Percentiles rank a stretch among this genome's conserved stretches.
phyloP scores from a whole-genome alignment of 2,329 filamentous ascomycete species.

The Coniella lustricola region DNA sequence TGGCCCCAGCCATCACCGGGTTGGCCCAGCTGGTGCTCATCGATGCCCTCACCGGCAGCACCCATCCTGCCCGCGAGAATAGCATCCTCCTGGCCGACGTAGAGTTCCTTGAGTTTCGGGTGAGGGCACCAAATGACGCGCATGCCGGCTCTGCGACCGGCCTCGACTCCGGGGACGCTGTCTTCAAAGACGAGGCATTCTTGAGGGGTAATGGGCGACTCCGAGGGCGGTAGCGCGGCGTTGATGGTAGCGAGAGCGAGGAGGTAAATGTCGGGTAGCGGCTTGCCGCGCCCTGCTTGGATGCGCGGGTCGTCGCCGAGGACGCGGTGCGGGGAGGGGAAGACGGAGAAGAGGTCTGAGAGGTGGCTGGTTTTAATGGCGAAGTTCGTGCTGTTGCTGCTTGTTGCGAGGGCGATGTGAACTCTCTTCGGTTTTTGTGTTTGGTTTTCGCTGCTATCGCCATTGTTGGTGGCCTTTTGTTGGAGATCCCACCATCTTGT shows the following conservation, averaged over 20 bases:
- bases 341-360: conserved; percentile 53
- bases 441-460: conserved; percentile 14
- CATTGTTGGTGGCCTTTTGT: conserved; percentile 5
- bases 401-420: conserved; percentile 82
- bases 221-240: conserved; percentile 55
- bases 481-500: conserved; percentile 43
- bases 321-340: conserved; percentile 64
- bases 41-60: conserved; percentile 48
- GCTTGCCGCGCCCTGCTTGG: conserved; percentile 76
- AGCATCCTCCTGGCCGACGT: conserved; percentile 66
- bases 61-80: conserved; percentile 79
- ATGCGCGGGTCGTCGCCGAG: conserved; percentile 82
- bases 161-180: conserved; percentile 85
- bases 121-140: conserved; percentile 90
- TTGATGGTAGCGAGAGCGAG: conserved; percentile 83
- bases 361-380: conserved; percentile 65
- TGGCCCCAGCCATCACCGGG: conserved; percentile 55
- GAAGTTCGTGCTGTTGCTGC: conserved; percentile 66
- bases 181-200: conserved; percentile 98
- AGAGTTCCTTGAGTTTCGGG: conserved; percentile 68
- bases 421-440: conserved; percentile 38
- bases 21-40: conserved; percentile 50
- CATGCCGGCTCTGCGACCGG: conserved; percentile 87
- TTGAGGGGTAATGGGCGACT: conserved; percentile 62
- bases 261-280: conserved; percentile 88